A percentile compares a stretch with the other conserved stretches of the same genome.
Evolutionary conservation across 208 protist species (phyloP).

Genomic region (Sergeia podlipaevii): DNA sequence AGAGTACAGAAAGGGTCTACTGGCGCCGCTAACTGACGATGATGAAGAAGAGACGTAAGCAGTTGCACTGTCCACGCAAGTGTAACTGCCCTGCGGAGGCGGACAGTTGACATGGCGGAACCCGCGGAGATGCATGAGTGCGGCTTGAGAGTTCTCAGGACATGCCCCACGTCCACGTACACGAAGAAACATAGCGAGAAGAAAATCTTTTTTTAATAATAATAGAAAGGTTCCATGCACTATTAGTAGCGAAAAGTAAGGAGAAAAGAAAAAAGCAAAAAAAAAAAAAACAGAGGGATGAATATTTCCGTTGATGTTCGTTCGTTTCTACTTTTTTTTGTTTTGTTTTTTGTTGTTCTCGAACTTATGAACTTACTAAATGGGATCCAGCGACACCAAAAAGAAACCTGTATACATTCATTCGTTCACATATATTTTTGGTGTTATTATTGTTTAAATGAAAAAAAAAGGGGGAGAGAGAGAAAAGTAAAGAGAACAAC

Average conservation of each 20-base stretch:
- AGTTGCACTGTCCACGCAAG: not conserved
- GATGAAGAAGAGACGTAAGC: no score
- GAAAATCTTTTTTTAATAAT: not conserved
- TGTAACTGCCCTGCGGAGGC: conserved; percentile 17
- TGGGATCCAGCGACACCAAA: not conserved
- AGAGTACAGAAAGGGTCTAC: conserved; percentile 27
- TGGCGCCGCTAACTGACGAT: no score
- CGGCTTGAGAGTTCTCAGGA: conserved; percentile 84
- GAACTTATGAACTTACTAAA: not conserved
- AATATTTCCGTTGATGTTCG: not conserved
- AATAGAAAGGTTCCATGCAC: not conserved
- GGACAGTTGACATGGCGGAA: conserved; percentile 57
- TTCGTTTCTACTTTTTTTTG: not conserved
- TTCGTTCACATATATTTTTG: no score
- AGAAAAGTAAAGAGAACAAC: conserved; percentile 3
- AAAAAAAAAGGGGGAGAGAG: conserved; percentile 9
- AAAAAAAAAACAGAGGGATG: conserved; percentile 10
- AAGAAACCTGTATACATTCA: not conserved
- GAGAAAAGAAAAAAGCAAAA: conserved; percentile 13
- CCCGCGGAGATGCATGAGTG: conserved; percentile 66
- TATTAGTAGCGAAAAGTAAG: not conserved
- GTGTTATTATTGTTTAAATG: conserved; percentile 1
- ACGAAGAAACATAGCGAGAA: conserved; percentile 63
- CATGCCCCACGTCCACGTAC: conserved; percentile 73
- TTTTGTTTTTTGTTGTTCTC: not conserved